Percentiles rank a stretch among this genome's conserved stretches.
Evolutionary conservation across 2,329 filamentous ascomycete species (phyloP).

Genomic region (Aspergillus thermomutatus): DNA sequence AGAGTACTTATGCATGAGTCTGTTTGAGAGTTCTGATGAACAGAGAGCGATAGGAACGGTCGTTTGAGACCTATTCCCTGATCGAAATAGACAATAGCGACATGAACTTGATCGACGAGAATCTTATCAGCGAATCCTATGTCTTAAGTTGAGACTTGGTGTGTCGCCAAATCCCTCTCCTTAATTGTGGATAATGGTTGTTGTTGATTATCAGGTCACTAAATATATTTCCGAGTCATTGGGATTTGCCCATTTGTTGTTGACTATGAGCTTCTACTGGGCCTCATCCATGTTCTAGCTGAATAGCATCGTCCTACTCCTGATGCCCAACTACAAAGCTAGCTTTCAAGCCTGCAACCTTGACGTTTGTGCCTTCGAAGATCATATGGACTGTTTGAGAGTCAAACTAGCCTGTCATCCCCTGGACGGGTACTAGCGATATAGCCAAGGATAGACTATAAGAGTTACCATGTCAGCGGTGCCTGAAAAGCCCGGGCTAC

Average conservation of each 20-base stretch:
- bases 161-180: background rate
- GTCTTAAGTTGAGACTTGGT: background rate
- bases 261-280: background rate
- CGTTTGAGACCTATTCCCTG: background rate
- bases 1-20: background rate
- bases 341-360: background rate
- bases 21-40: background rate
- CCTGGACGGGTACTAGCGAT: background rate
- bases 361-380: background rate
- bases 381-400: background rate
- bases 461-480: background rate
- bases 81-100: background rate
- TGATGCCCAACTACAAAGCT: background rate
- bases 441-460: background rate
- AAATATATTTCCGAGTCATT: background rate
- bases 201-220: background rate
- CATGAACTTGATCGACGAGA: background rate
- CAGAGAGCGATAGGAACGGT: too few relatives aligned
- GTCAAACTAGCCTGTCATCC: background rate
- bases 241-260: background rate
- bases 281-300: background rate
- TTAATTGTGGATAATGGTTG: background rate
- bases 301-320: background rate
- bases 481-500: background rate
- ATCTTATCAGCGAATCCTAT: background rate